phyloP scores from a whole-genome alignment of 2,329 filamentous ascomycete genomes.

The Aspergillus fijiensis region DNA sequence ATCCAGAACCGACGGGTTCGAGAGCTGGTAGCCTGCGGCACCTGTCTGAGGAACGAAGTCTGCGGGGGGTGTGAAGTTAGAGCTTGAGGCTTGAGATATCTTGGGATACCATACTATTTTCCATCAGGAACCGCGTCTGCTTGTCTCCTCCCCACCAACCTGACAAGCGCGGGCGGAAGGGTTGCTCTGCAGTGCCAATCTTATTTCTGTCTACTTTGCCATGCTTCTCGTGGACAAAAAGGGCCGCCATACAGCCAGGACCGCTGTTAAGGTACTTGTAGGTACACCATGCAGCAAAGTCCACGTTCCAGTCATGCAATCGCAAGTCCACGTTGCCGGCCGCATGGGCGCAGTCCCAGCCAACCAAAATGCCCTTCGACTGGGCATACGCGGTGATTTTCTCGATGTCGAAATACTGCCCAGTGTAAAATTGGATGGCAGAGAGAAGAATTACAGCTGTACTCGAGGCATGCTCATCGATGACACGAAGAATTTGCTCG shows the following conservation, averaged over 20 bases:
- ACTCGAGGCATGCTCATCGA: slow-evolving; percentile 70
- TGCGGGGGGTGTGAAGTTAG: slow-evolving; percentile 22
- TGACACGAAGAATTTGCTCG: slow-evolving; percentile 67
- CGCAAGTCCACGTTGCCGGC: slow-evolving; percentile 77
- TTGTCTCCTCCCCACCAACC: slow-evolving; percentile 91
- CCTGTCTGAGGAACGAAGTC: slow-evolving; percentile 73
- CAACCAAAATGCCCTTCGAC: slow-evolving; percentile 67
- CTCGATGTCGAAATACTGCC: slow-evolving; percentile 81
- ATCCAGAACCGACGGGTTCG: slow-evolving; percentile 78
- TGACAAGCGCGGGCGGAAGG: slow-evolving; percentile 66
- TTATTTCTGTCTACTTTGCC: slow-evolving; percentile 47
- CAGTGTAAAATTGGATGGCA: slow-evolving; percentile 89
- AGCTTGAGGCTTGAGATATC: background rate
- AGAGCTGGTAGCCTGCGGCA: slow-evolving; percentile 79
- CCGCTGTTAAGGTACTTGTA: slow-evolving; percentile 94
- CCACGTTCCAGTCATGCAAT: slow-evolving; percentile 85
- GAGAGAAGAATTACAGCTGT: slow-evolving; percentile 78
- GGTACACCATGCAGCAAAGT: slow-evolving; percentile 90
- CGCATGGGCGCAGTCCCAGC: slow-evolving; percentile 87
- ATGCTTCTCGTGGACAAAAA: slow-evolving; percentile 77
- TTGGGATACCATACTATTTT: slow-evolving; percentile 52
- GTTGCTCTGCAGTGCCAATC: slow-evolving; percentile 37
- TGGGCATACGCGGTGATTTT: slow-evolving; percentile 77
- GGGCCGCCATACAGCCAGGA: slow-evolving; percentile 74
- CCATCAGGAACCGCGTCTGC: slow-evolving; percentile 75